These are phyloP conservation scores for Viridothelium virens DNA, from an alignment of 495 filamentous ascomycete genomes.

Conservation along the genomic window DNA sequence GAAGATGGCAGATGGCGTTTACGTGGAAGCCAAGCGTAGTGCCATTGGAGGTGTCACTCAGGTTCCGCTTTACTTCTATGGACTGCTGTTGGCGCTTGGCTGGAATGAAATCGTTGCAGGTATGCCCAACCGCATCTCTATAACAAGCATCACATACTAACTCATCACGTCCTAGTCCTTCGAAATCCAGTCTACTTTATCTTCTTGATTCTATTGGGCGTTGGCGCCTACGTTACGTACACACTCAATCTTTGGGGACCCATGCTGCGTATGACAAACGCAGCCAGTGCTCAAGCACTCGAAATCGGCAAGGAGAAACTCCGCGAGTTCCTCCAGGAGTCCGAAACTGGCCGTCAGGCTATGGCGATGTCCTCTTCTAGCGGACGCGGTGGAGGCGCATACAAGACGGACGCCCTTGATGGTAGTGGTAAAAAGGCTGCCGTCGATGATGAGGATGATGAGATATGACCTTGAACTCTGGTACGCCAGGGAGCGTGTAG, in stretches of 20 bases:
- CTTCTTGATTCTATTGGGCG: constrained; percentile 65
- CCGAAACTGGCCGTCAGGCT: constrained; percentile 70
- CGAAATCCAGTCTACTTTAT: constrained; percentile 91
- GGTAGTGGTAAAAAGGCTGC: constrained; percentile 1
- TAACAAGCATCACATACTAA: constrained; percentile 15
- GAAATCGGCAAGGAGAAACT: constrained; percentile 84
- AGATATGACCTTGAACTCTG: constrained; percentile 11
- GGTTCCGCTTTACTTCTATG: constrained; percentile 92
- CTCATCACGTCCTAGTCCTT: constrained; percentile 51
- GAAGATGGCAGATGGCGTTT: constrained; percentile 94
- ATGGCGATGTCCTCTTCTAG: constrained; percentile 56
- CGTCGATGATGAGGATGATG: constrained; percentile 12
- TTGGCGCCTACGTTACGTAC: constrained; percentile 79
- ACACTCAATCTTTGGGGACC: constrained; percentile 91
- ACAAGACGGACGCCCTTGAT: constrained; percentile 12
- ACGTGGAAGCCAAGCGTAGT: constrained; percentile 92
- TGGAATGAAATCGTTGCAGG: constrained; percentile 96
- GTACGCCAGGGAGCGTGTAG: background rate
- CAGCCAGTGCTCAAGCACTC: constrained; percentile 74
- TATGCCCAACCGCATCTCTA: constrained; percentile 40
- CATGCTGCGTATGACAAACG: constrained; percentile 87
- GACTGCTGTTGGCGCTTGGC: constrained; percentile 73
- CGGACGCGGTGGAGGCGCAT: constrained; percentile 7
- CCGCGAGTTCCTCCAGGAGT: constrained; percentile 74
- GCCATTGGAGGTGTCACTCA: constrained; percentile 93